Conservation (phyloP, 306 rosid species). For the Alnus rubra region DNA sequence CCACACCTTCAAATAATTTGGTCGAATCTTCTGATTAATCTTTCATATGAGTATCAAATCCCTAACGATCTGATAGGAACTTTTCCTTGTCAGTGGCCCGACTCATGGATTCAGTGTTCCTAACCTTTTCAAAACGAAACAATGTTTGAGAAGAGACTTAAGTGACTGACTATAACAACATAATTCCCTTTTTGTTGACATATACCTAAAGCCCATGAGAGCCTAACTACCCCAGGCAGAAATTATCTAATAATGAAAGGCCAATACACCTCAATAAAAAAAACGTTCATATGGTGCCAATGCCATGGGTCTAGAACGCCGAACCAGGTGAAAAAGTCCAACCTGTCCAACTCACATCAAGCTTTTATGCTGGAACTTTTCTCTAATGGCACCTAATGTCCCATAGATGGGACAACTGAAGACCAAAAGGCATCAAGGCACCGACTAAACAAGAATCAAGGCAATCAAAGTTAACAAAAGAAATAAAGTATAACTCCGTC, state of each 20-base stretch:
- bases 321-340: constrained; percentile 16
- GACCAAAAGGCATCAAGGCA: constrained; percentile 37
- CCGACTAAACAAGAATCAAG: constrained; percentile 23
- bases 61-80: too few species aligned
- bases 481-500: too few species aligned
- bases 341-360: constrained; percentile 6
- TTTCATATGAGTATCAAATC: too few species aligned
- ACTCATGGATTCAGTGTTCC: too few species aligned
- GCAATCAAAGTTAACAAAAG: neutral
- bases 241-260: constrained; percentile 5
- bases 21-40: too few species aligned
- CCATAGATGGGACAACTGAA: constrained; percentile 27
- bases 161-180: neutral
- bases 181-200: neutral
- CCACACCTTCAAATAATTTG: too few species aligned
- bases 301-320: constrained; percentile 21
- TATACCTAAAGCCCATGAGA: constrained; percentile 1
- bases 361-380: constrained; percentile 14
- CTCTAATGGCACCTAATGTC: constrained; percentile 19
- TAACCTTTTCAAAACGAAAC: too few species aligned
- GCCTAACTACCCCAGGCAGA: neutral
- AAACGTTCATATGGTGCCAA: neutral
- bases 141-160: too few species aligned
- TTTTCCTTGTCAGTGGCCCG: too few species aligned
- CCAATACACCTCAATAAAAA: neutral